These are phyloP conservation scores for Suillus sp. DNA, from an alignment of 768 basidiomycete species.

Conservation along the genomic window DNA sequence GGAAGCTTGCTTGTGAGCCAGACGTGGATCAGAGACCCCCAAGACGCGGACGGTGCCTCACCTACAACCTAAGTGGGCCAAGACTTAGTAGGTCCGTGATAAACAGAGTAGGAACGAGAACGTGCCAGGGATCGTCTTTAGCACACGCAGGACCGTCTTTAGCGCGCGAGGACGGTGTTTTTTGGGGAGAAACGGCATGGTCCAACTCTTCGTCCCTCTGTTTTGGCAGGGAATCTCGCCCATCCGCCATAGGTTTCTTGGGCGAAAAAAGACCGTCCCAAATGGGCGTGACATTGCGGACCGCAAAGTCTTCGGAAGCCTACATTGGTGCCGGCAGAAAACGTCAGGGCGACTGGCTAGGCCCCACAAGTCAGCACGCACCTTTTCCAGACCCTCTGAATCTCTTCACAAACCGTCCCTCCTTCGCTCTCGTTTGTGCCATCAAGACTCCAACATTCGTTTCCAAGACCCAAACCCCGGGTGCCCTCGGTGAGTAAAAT, in stretches of 20 bases:
- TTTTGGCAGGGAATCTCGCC: not conserved
- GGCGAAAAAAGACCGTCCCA: not conserved
- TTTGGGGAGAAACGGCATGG: not conserved
- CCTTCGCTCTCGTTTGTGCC: not conserved
- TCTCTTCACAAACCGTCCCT: not conserved
- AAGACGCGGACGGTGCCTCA: too few species aligned
- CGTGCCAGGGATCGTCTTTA: not conserved
- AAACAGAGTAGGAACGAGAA: not conserved
- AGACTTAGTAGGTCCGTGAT: too few species aligned
- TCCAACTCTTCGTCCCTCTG: not conserved
- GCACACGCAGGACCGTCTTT: not conserved
- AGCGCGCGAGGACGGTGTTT: not conserved
- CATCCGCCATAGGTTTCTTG: not conserved
- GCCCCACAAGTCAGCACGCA: not conserved
- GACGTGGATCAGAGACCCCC: too few species aligned
- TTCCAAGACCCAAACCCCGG: not conserved
- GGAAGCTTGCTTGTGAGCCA: too few species aligned
- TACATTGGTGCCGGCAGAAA: not conserved
- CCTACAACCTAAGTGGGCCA: too few species aligned
- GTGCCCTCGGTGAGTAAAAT: not conserved
- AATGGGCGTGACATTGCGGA: not conserved
- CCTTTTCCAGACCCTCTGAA: not conserved
- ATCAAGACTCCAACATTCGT: not conserved
- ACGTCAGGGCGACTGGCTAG: not conserved
- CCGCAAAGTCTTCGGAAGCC: not conserved